Conservation (phyloP, 2,329 filamentous ascomycete species). For the Alternaria metachromatica region DNA sequence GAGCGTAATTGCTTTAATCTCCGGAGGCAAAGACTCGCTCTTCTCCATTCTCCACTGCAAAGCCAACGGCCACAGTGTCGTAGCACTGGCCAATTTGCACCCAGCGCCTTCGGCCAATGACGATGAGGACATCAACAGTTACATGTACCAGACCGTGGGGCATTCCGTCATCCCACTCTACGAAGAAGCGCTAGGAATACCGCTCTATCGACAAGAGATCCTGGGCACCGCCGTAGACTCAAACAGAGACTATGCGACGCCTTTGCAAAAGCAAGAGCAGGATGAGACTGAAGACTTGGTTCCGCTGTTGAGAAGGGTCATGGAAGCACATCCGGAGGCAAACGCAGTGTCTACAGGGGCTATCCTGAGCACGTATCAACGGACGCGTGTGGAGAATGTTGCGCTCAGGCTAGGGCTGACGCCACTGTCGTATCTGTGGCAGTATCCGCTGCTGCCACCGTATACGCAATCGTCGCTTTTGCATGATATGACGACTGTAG, state of each 20-base stretch:
- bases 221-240: slow-evolving; percentile 73
- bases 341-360: slow-evolving; percentile 91
- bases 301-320: slow-evolving; percentile 72
- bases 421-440: slow-evolving; percentile 90
- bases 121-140: slow-evolving; percentile 82
- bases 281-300: slow-evolving; percentile 93
- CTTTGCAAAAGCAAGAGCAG: slow-evolving; percentile 23
- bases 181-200: slow-evolving; percentile 76
- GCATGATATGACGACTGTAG: slow-evolving; percentile 78
- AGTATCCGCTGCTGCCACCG: slow-evolving; percentile 77
- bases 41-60: slow-evolving; percentile 91
- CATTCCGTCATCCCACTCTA: slow-evolving; percentile 88
- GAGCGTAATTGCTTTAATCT: slow-evolving; percentile 85
- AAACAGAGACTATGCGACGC: slow-evolving; percentile 69
- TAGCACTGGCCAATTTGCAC: slow-evolving; percentile 89
- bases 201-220: slow-evolving; percentile 83
- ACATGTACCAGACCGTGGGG: slow-evolving; percentile 99
- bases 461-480: slow-evolving; percentile 64
- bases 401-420: slow-evolving; percentile 81
- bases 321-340: slow-evolving; percentile 73
- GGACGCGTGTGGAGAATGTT: slow-evolving; percentile 92
- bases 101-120: slow-evolving; percentile 54
- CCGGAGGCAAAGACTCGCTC: slow-evolving; percentile 96
- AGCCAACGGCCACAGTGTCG: slow-evolving; percentile 80
- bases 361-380: slow-evolving; percentile 93